Evolutionary conservation across 176 grass and related monocot genomes (phyloP), one percentile per base, ranked within the genome.

Genomic region (Bonia amplexicaulis): DNA sequence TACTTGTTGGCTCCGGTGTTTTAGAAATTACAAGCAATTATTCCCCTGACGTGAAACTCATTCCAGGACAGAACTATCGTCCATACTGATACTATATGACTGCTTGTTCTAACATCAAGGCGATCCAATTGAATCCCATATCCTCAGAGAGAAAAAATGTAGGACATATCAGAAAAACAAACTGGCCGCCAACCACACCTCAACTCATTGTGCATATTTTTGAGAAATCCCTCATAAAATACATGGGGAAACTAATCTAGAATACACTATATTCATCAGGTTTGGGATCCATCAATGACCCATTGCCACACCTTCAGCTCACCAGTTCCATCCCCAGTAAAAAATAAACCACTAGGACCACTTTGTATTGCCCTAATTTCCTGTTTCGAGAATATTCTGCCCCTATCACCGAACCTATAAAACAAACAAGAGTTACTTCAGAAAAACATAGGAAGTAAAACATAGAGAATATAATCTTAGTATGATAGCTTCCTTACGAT

Each of bases 271-370:
- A 74, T 79, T 86, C 88, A 90, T 71, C 39, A 77, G 49, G 88
- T 86, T 80, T 87, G 85, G 69, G 76, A 73, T 78, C 76, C 80
- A 52, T 83, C 86, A 66, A 77, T 69, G 53, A 88, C 26, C 89
- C 94, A 98, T 77, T 91, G 85, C 97, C 97, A 96, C 76, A 99
- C 97, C 85, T 92, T 96, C 37, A 99, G 79, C 71, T 99, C 97
- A 84, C 97, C 97, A 12, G 92, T 91, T 53, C 90, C 97, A 82
- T 99, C 97, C 78, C 93, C 97, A 16, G 92, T 94, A 65, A 99
- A 99, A 91, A 99, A 99, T 80, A 99, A 91, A 64, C 97, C 92
- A 89, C 83, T 71, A 80, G 97, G 93, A 15, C 97, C 97, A 26
- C 74, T 73, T 77, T 92, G 88, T 59, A 96, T 94, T 40, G 90